Percentiles rank a stretch among this genome's conserved stretches.
Evolutionary conservation across 2,329 filamentous ascomycete genomes (phyloP).

Genomic region (Phyllosticta ampelicida): DNA sequence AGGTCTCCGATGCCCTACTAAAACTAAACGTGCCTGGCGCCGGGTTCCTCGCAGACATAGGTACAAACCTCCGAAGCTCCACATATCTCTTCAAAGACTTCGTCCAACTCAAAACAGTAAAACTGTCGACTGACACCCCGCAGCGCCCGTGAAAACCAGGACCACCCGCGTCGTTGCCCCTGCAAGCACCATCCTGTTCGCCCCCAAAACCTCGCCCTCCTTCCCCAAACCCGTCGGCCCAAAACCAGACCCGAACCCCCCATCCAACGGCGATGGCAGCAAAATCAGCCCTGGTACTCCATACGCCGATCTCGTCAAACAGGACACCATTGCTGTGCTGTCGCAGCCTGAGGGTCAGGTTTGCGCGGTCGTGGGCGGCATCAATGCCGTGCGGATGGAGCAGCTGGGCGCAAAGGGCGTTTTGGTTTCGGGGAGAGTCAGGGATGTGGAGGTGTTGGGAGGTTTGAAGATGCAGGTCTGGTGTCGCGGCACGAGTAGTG

Average conservation of each 20-base stretch:
- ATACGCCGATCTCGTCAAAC: constrained; percentile 55
- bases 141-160: constrained; percentile 21
- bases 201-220: constrained; percentile 42
- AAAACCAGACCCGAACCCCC: background rate
- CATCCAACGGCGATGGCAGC: constrained; percentile 19
- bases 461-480: constrained; percentile 42
- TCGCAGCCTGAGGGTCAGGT: constrained; percentile 54
- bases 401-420: constrained; percentile 48
- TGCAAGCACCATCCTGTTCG: constrained; percentile 53
- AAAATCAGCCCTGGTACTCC: constrained; percentile 50
- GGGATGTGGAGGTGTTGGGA: constrained; percentile 53
- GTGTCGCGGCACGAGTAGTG: constrained; percentile 45
- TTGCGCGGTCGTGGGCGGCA: constrained; percentile 65
- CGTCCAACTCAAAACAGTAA: background rate
- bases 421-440: constrained; percentile 56
- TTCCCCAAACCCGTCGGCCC: constrained; percentile 5
- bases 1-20: constrained; percentile 63
- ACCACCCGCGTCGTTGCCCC: constrained; percentile 36
- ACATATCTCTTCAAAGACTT: background rate
- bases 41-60: constrained; percentile 55
- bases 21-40: constrained; percentile 56
- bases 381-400: constrained; percentile 62
- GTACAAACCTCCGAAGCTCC: constrained; percentile 22
- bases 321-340: constrained; percentile 53
- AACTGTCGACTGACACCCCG: background rate